Evolutionary conservation across 2,329 filamentous ascomycete genomes (phyloP), one percentile per base, ranked within the genome.

Genomic region (Microdochium nivale): DNA sequence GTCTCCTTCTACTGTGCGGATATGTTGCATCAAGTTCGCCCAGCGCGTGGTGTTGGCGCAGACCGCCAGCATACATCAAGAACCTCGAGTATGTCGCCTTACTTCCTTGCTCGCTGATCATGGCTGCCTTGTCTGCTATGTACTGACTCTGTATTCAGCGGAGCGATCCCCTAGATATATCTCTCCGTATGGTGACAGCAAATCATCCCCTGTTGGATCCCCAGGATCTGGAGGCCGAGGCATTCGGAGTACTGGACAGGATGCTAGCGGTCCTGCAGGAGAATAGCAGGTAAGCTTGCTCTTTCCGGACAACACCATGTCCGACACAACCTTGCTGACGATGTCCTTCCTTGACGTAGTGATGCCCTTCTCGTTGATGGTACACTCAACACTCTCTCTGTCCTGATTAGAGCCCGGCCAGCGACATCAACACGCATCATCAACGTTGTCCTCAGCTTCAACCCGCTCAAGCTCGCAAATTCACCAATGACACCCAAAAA

Each of bases 11-110:
- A 86, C 89, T 2, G 81, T 97, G 56, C 86, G 86, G 61, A 86
- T 97, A 67, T 95, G 90, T 75, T 97, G 94, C 73, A 86, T 97
- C 77, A 99, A 99, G 70, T 99, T 99, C 68, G 86, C 90, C 35
- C 92, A 99, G 72, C 84, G 89, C 56, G 89, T 97, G 46, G 87
- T 99, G 46, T 80, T 96, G 58, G 88, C 90, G 19, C 92, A 99
- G 69, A 96, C 90, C 11, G 84, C 86, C n/a, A 89, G 89, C 47
- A 73, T 86, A 53, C 87, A 88, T 59, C 77, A 83, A 52, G 92
- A 97, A 65, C 87, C 88, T 59, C 84, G 89, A 74, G 89, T 96
- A 80, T 67, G 81, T 74, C 55, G 52, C 48, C 25, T 59, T 51
- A 11, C n/a, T 51, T 40, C 48, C 52, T 32, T n/a, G 50, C 23